A percentile compares a stretch with the other conserved stretches of the same genome.
Evolutionary conservation across 305 asterid species (phyloP).

Genomic region (Fraxinus nigra): DNA sequence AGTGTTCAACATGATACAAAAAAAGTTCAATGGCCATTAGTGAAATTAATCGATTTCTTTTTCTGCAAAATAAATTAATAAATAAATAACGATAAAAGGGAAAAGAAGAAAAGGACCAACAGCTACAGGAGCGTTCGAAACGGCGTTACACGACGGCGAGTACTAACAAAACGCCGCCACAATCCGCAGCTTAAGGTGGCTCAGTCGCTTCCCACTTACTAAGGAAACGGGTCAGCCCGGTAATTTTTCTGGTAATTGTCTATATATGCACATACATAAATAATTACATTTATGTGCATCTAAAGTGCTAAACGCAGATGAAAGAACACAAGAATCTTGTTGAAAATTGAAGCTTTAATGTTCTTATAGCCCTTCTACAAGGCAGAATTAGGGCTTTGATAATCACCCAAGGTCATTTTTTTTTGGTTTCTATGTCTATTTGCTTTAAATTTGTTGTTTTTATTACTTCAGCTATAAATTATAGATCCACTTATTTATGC

Average conservation of each 20-base stretch:
- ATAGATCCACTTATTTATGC: neutral
- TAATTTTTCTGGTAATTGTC: neutral
- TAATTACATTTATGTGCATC: neutral
- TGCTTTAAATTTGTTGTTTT: neutral
- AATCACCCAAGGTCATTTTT: neutral
- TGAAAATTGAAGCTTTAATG: neutral
- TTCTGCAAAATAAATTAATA: neutral
- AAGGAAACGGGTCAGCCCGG: neutral
- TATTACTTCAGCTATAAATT: neutral
- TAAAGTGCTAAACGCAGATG: neutral
- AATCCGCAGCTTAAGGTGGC: neutral
- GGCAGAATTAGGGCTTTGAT: constrained; percentile 2
- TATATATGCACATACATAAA: neutral
- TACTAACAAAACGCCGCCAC: neutral
- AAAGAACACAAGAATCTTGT: neutral
- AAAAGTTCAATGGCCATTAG: neutral
- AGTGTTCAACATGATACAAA: neutral
- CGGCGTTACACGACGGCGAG: neutral
- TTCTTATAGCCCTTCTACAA: neutral
- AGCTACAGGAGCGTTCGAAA: neutral
- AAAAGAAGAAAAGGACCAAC: neutral
- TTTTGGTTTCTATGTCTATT: neutral
- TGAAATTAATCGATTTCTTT: neutral
- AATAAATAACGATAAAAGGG: neutral
- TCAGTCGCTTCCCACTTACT: neutral